Conservation (phyloP, 1,284 basidiomycete genomes). For the Ganoderma sinense region DNA sequence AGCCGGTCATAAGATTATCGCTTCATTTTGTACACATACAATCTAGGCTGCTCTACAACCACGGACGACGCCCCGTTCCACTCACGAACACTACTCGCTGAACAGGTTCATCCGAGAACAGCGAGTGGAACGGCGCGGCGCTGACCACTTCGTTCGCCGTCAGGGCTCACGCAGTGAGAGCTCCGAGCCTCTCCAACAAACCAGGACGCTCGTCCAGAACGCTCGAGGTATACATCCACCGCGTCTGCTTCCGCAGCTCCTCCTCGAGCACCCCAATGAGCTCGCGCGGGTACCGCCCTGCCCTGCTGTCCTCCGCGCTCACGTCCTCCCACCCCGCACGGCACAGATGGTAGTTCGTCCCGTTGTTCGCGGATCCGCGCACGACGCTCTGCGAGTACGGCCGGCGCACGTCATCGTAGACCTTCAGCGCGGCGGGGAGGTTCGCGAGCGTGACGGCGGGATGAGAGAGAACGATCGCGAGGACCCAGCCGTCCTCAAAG, state of each 20-base stretch:
- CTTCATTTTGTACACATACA: too few relatives aligned
- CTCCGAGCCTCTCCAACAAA: background rate
- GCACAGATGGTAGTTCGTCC: slow-evolving; percentile 2
- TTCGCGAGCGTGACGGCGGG: background rate
- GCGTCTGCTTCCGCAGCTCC: background rate
- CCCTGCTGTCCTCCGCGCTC: slow-evolving; percentile 14
- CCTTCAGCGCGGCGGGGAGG: slow-evolving; percentile 8
- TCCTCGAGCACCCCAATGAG: background rate
- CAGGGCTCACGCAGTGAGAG: too few relatives aligned
- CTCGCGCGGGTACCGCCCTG: slow-evolving; percentile 7
- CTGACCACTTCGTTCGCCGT: too few relatives aligned
- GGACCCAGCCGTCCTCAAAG: slow-evolving; percentile 38
- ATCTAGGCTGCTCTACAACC: too few relatives aligned
- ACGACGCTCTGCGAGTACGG: slow-evolving; percentile 23
- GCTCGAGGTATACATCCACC: background rate
- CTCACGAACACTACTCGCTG: too few relatives aligned
- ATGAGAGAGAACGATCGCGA: slow-evolving; percentile 13
- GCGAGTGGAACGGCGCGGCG: too few relatives aligned
- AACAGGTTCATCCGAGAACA: too few relatives aligned
- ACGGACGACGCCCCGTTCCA: too few relatives aligned
- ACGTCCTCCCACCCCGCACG: too few relatives aligned
- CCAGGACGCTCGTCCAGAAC: slow-evolving; percentile 25
- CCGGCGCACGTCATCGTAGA: slow-evolving; percentile 24
- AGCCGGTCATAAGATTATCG: too few relatives aligned
- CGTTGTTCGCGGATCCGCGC: slow-evolving; percentile 8